Percentiles rank a stretch among this genome's conserved stretches.
Evolutionary conservation across 768 basidiomycete species (phyloP).

Genomic region (Boletus bicolor): DNA sequence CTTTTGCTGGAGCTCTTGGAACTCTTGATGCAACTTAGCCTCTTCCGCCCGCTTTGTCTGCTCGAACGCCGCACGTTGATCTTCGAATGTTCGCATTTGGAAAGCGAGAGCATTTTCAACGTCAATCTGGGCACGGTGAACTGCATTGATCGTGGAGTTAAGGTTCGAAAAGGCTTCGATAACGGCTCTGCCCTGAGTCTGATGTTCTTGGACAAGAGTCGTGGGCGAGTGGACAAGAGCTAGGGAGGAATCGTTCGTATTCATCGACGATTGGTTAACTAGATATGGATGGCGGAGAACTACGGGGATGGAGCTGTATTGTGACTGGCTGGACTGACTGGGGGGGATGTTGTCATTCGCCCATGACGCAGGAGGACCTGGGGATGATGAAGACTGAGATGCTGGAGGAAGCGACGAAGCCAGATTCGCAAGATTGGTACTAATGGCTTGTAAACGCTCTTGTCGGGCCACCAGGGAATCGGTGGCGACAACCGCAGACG

Average conservation of each 20-base stretch:
- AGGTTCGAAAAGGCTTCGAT: slow-evolving; percentile 15
- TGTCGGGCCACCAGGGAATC: slow-evolving; percentile 12
- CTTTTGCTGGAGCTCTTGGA: slow-evolving; percentile 18
- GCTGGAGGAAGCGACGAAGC: neutral
- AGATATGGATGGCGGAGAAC: slow-evolving; percentile 11
- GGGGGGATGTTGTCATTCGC: neutral
- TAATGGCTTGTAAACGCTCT: slow-evolving; percentile 16
- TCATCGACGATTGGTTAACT: neutral
- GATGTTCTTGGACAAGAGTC: slow-evolving; percentile 9
- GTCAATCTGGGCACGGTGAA: slow-evolving; percentile 15
- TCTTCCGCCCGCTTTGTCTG: slow-evolving; percentile 18
- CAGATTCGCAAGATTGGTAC: slow-evolving; percentile 9
- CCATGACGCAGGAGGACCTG: neutral
- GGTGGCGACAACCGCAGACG: neutral
- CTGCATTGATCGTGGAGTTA: neutral
- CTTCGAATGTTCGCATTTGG: slow-evolving; percentile 13
- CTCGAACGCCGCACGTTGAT: slow-evolving; percentile 22
- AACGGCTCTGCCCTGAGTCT: slow-evolving; percentile 7
- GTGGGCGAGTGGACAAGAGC: neutral
- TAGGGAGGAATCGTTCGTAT: neutral
- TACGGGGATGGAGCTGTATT: neutral
- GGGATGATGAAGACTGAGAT: slow-evolving; percentile 11
- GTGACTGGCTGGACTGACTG: neutral
- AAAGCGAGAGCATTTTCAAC: slow-evolving; percentile 13
- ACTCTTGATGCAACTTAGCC: slow-evolving; percentile 16